Percentiles rank a stretch among this genome's conserved stretches.
phyloP scores from a whole-genome alignment of 2,329 filamentous ascomycete genomes.

The Aspergillus tubingensis region DNA sequence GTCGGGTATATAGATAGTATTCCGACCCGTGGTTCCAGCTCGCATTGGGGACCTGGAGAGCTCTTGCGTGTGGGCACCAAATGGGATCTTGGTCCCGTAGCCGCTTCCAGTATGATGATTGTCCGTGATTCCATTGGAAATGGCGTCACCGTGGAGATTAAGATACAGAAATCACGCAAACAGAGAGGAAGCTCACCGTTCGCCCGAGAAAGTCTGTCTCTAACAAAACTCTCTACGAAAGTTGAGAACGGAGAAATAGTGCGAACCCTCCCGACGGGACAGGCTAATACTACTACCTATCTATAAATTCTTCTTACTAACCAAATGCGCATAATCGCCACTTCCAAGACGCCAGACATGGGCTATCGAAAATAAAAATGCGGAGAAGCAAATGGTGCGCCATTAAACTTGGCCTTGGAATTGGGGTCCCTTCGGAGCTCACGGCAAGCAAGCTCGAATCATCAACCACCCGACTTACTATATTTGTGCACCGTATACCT shows the following conservation, averaged over 20 bases:
- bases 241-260: conserved; percentile 6
- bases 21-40: conserved; percentile 15
- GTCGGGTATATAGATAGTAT: conserved; percentile 15
- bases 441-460: background rate
- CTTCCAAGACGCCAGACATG: background rate
- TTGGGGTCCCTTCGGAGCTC: background rate
- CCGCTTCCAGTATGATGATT: background rate
- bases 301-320: background rate
- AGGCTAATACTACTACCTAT: background rate
- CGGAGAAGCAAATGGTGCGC: background rate
- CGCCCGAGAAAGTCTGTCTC: background rate
- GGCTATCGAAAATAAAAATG: background rate
- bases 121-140: background rate
- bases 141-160: conserved; percentile 2
- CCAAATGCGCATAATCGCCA: background rate
- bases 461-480: too few relatives aligned
- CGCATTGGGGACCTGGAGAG: background rate
- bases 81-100: conserved; percentile 15
- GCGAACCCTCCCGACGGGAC: conserved; percentile 10
- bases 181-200: background rate
- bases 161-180: background rate
- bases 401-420: background rate
- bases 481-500: background rate
- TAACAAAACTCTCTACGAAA: conserved; percentile 6
- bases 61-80: conserved; percentile 16